These are phyloP conservation scores for Phtheirospermum japonicum DNA, from an alignment of 257 asterid genomes.

Conservation along the genomic window DNA sequence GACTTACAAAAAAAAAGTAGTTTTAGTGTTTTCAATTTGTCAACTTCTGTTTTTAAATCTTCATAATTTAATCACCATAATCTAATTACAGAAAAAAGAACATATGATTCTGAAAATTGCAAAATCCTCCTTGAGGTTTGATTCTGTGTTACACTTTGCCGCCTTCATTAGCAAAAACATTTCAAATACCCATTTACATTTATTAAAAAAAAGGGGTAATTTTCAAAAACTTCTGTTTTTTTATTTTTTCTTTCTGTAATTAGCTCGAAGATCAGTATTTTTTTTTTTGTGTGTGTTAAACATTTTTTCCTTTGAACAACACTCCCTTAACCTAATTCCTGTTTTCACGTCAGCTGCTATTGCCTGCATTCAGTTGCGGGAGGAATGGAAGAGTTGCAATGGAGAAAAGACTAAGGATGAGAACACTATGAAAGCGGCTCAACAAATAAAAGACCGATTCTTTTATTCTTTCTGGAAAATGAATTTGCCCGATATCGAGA, in stretches of 20 bases:
- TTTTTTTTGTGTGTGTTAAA: no score
- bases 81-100: no score
- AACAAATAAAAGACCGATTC: conserved; percentile 58
- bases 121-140: no score
- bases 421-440: conserved; percentile 44
- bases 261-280: no score
- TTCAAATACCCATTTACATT: no score
- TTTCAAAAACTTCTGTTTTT: no score
- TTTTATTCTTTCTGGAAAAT: conserved; percentile 75
- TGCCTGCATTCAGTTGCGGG: conserved; percentile 57
- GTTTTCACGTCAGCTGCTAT: conserved; percentile 52
- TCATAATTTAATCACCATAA: neutral
- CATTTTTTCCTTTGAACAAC: neutral
- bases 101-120: no score
- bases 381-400: conserved; percentile 58
- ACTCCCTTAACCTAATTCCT: neutral
- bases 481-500: conserved; percentile 81
- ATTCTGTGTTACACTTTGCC: no score
- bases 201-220: no score
- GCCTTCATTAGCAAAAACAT: no score
- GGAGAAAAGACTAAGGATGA: conserved; percentile 56
- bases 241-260: no score
- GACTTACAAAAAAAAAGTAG: neutral
- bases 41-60: neutral
- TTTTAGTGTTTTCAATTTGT: neutral